Base-by-base conservation (phyloP, 2,329 filamentous ascomycete genomes). In the Apiospora rasikravindrae region DNA sequence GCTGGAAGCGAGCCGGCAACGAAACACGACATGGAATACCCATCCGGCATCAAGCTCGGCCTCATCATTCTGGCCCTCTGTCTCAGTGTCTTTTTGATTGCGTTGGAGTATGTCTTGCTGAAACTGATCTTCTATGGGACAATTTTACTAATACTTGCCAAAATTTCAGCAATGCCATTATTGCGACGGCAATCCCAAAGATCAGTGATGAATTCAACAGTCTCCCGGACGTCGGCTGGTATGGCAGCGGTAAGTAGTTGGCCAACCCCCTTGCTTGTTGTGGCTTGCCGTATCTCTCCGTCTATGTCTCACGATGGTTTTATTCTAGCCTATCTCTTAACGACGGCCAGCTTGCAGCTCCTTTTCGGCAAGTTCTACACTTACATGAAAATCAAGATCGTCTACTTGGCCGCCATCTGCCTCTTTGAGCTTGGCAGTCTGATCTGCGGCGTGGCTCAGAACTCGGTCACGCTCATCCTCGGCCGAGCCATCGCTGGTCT, bases 181-280 rank as follows among this genome's bases (percentile, higher is more conserved):
- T 82, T 64, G 78, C 79, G 80, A 37, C 33, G 33, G 33, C 33
- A 7, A 37, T 37, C 33, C 33, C 33, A 37, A 37, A 37, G 33
- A 37, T 81, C 67, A 77, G 77, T 5, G 74, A 77, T 70, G 75
- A 79, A 26, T 77, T 82, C 73, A 76, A 81, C 40, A 77, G 81
- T 42, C 76, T 84, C 1, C 76, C 79, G 14, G 83, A 84, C 70
- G 80, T 85, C 14, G 82, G 82, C 44, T 85, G 84, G 84, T 85
- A 85, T 67, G 82, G 45, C 19, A 47, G 45, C 24, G n/a, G 66
- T 47, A 22, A 47, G 45, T 47, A 19, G 42, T 37, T 7, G 33
- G 33, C 33, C 33, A n/a, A 42, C 40, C 40, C 40, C 5, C 40
- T 6, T 42, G 5, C 40, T 42, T 11, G n/a, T 16, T 2, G 42